Conservation (phyloP, 768 basidiomycete species). For the Tricholomella constricta region DNA sequence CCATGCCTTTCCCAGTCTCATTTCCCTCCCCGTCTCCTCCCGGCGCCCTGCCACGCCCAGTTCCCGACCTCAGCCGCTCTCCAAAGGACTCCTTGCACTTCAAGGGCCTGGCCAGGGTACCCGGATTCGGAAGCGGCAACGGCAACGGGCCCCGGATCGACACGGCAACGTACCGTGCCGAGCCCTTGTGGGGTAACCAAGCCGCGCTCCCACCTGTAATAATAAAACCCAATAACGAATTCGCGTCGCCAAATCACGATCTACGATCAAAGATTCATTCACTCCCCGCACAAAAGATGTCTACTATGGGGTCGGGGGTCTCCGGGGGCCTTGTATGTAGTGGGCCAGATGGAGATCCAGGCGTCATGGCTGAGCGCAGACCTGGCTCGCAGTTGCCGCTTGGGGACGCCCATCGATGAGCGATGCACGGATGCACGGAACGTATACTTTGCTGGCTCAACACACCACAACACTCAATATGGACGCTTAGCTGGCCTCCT, state of each 20-base stretch:
- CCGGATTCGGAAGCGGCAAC: neutral
- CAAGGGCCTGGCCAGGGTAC: too few species aligned
- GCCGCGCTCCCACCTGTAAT: too few species aligned
- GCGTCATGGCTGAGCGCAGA: neutral
- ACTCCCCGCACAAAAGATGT: neutral
- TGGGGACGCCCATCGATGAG: constrained; percentile 6
- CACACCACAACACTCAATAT: neutral
- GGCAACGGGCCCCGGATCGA: too few species aligned
- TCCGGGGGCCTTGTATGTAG: constrained; percentile 10
- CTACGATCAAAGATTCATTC: neutral
- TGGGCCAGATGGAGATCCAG: neutral
- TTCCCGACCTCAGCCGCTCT: neutral
- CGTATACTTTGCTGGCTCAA: neutral
- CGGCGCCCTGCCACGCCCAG: neutral
- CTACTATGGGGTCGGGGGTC: constrained; percentile 11
- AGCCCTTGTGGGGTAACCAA: too few species aligned
- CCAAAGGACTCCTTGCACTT: too few species aligned
- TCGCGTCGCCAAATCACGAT: neutral
- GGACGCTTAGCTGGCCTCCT: neutral
- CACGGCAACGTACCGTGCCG: neutral
- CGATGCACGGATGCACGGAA: neutral
- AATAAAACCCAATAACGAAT: constrained; percentile 2
- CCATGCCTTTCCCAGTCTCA: neutral
- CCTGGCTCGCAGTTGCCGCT: constrained; percentile 12
- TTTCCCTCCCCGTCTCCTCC: neutral